A percentile compares a stretch with the other conserved stretches of the same genome.
phyloP scores from a whole-genome alignment of 495 filamentous ascomycete species.

The Aspergillus steynii region DNA sequence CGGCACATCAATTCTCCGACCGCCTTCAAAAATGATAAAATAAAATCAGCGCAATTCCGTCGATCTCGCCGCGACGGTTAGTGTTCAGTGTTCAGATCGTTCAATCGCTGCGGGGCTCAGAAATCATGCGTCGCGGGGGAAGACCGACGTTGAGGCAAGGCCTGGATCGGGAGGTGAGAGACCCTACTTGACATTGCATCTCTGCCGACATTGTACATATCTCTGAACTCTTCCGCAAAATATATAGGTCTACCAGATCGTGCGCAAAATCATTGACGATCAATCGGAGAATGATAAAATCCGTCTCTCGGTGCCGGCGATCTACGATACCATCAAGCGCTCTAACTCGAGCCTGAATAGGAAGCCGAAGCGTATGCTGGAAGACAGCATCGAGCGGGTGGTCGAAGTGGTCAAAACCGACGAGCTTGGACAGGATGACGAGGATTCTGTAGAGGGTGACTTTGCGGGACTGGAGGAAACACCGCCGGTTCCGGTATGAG shows the following conservation, averaged over 20 bases:
- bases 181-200: neutral
- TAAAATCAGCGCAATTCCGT: neutral
- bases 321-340: conserved; percentile 75
- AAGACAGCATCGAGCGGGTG: conserved; percentile 84
- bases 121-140: conserved; percentile 36
- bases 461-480: conserved; percentile 61
- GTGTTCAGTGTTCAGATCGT: neutral
- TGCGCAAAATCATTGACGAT: conserved; percentile 70
- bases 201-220: neutral
- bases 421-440: conserved; percentile 47
- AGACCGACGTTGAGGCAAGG: conserved; percentile 53
- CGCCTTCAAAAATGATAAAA: neutral
- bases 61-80: neutral
- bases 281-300: conserved; percentile 47
- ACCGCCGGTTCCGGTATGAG: conserved; percentile 34
- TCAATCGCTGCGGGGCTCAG: neutral
- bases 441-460: conserved; percentile 61
- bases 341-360: conserved; percentile 85
- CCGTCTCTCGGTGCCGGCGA: conserved; percentile 56
- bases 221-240: neutral
- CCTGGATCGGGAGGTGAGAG: conserved; percentile 55
- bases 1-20: conserved; percentile 26
- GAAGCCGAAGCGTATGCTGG: conserved; percentile 74
- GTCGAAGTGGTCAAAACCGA: conserved; percentile 73
- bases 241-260: conserved; percentile 68